phyloP scores from a whole-genome alignment of 805 yeast genomes.

The Hanseniaspora jakobsenii region DNA sequence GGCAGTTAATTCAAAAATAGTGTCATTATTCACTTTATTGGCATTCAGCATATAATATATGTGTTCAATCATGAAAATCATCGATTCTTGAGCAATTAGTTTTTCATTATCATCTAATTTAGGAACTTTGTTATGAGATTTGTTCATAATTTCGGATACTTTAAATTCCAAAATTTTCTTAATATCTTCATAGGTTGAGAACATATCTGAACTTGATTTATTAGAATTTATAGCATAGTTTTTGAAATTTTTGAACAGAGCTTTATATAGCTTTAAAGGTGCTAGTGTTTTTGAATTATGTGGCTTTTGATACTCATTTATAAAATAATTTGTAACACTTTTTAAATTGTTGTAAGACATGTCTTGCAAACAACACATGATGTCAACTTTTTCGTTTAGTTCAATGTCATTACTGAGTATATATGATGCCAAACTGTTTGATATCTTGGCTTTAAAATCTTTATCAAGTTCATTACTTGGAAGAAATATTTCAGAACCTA shows the following conservation, averaged over 20 bases:
- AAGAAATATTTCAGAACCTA: no score
- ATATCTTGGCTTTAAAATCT: no score
- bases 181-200: conserved; percentile 3
- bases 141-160: neutral
- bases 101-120: neutral
- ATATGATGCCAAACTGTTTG: no score
- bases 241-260: conserved; percentile 1
- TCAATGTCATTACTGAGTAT: neutral
- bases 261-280: conserved; percentile 2
- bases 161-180: neutral
- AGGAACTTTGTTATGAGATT: neutral
- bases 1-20: no score
- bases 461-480: no score
- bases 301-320: conserved; percentile 5
- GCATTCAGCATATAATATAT: neutral
- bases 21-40: neutral
- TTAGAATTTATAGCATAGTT: conserved; percentile 3
- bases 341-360: conserved; percentile 5
- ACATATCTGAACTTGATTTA: neutral
- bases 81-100: neutral
- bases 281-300: neutral
- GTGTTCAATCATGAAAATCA: neutral
- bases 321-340: neutral
- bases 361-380: conserved; percentile 1
- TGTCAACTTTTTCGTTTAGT: neutral